Evolutionary conservation across 2,329 filamentous ascomycete genomes (phyloP), one percentile per base, ranked within the genome.

Genomic region (Colletotrichum lindemuthianum): DNA sequence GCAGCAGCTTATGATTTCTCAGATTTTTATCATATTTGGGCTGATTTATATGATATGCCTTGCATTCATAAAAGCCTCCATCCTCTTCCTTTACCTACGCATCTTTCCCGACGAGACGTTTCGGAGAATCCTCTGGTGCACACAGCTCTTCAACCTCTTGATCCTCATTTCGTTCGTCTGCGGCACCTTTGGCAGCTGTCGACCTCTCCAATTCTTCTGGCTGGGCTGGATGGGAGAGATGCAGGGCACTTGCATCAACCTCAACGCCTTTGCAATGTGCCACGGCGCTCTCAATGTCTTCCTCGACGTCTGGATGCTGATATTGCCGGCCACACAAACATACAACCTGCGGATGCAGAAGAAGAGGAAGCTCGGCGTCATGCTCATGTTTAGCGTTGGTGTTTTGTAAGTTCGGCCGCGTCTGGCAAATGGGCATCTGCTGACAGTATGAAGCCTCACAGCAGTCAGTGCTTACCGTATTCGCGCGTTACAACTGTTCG

Each of bases 141-240:
- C 73, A 2, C 47, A 66, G 15, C 10, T 50, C 3, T 57, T 66
- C 40, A 61, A 61, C 33, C 34, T 57, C 8, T 16, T 59, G 2
- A 3, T 57, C 11, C 24, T 50, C 8, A 61, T 71, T 4, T 71
- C 70, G 43, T 76, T 76, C 54, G 72, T 76, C 50, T 59, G 77
- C 13, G 73, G 73, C 11, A 74, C 73, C 4, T 65, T 79, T 8
- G 73, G 79, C 13, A 75, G 79, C 54, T 82, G 81, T 69, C 66
- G 71, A 7, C 81, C 81, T 0, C 71, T 83, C 8, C 60, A 71
- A 9, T 81, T 75, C 66, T 78, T 78, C 69, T 85, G 82, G 82
- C 59, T 82, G 0, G 55, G 55, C 3, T 68, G 77, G 76, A 73
- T 74, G 1, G 50, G 54, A n/a, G 56, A 66, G 1, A 61, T 57